Evolutionary conservation across 2,329 filamentous ascomycete species (phyloP).

Genomic region (Xylariales sp.): DNA sequence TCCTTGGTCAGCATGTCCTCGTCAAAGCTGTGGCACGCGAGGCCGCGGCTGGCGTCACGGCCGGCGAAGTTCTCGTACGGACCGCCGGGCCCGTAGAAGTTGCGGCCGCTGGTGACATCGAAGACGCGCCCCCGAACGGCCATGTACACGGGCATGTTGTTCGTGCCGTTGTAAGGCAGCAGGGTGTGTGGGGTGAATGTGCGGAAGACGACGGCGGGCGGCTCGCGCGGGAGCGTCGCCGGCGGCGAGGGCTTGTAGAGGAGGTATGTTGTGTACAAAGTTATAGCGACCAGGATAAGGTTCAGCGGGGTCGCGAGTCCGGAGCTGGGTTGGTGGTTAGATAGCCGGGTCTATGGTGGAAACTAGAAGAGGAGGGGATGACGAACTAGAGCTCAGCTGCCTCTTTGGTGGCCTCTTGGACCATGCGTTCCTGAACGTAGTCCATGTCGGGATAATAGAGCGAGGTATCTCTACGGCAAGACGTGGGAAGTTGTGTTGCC

Average conservation of each 20-base stretch:
- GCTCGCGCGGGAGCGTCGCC: slow-evolving; percentile 61
- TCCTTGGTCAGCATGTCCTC: slow-evolving; percentile 95
- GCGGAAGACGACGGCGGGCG: slow-evolving; percentile 70
- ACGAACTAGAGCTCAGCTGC: slow-evolving; percentile 34
- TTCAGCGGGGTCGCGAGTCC: slow-evolving; percentile 71
- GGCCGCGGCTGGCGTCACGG: slow-evolving; percentile 85
- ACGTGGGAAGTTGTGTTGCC: background rate
- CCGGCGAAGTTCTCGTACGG: slow-evolving; percentile 98
- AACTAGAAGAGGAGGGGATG: background rate
- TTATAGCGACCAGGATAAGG: slow-evolving; percentile 65
- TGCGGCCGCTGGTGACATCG: slow-evolving; percentile 85
- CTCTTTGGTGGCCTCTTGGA: slow-evolving; percentile 63
- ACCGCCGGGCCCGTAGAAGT: slow-evolving; percentile 96
- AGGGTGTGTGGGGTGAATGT: slow-evolving; percentile 83
- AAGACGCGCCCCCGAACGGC: slow-evolving; percentile 93
- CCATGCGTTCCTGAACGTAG: slow-evolving; percentile 67
- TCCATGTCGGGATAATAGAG: slow-evolving; percentile 59
- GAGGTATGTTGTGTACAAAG: slow-evolving; percentile 69
- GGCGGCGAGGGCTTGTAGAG: slow-evolving; percentile 63
- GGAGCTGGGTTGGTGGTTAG: slow-evolving; percentile 48
- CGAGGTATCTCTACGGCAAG: background rate
- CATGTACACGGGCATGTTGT: slow-evolving; percentile 82
- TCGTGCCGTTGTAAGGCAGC: slow-evolving; percentile 84
- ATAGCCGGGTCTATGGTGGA: background rate
- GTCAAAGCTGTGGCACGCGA: slow-evolving; percentile 94